Conservation (phyloP, 1,284 basidiomycete species). For the Athelia sp. region DNA sequence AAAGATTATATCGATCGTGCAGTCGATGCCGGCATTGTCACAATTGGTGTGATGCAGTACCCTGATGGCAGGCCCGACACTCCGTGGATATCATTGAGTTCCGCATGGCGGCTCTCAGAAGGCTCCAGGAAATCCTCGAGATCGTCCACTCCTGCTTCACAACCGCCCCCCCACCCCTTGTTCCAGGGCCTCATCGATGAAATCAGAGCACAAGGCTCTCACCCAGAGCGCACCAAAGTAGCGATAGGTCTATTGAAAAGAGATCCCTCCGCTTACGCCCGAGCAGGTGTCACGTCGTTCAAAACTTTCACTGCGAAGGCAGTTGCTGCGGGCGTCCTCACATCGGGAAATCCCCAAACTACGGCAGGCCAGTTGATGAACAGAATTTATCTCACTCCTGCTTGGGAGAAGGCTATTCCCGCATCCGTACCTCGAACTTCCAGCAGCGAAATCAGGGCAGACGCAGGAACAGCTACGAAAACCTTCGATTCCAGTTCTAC, state of each 20-base stretch:
- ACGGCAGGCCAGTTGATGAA: too few relatives aligned
- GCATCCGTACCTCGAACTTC: too few relatives aligned
- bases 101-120: neutral
- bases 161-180: too few relatives aligned
- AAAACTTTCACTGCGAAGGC: neutral
- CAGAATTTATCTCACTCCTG: too few relatives aligned
- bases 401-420: too few relatives aligned
- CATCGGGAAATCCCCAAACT: neutral
- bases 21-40: neutral
- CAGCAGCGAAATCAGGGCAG: too few relatives aligned
- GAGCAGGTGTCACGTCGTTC: neutral
- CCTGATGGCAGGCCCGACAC: neutral
- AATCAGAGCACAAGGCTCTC: neutral
- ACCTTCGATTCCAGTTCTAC: too few relatives aligned
- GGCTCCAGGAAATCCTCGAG: neutral
- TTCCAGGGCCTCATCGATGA: too few relatives aligned
- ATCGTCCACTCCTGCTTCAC: too few relatives aligned
- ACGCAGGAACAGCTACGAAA: too few relatives aligned
- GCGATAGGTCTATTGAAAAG: neutral
- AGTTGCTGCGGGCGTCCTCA: neutral
- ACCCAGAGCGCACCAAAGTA: neutral
- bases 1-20: neutral
- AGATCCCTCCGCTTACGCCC: neutral
- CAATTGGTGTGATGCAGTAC: neutral
- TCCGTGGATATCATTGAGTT: neutral